Base-by-base conservation (phyloP, 129 eudicot genomes). In the Lactuca sativa region DNA sequence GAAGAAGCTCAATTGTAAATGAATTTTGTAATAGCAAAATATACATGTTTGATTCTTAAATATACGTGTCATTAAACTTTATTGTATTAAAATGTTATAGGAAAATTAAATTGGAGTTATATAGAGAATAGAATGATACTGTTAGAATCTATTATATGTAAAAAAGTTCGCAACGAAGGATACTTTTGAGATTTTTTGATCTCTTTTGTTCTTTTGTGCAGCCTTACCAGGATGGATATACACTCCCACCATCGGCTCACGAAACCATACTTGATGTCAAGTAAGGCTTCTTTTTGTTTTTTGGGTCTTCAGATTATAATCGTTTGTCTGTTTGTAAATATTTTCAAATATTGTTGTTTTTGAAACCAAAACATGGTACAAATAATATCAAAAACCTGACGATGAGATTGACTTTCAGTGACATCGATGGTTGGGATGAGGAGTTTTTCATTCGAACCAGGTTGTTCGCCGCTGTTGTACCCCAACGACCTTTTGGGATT, bases 161-260 rank as follows among this genome's bases (percentile, higher is more conserved):
- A 40, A n/a, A n/a, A n/a, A n/a, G n/a, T n/a, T n/a, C n/a, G n/a
- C n/a, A n/a, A n/a, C n/a, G n/a, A n/a, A n/a, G n/a, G n/a, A n/a
- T n/a, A n/a, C n/a, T n/a, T n/a, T n/a, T n/a, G n/a, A n/a, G 36
- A 4, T 58, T 58, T 31, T 58, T 11, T 12, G 15, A 48, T 48
- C 54, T 48, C 54, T 9, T 3, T 38, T 16, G 37, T 38, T 62
- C 30, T 36, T 16, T 34, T 2, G 34, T 54, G 73, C 74, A 69
- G 74, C 74, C 64, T 16, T 69, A 69, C 62, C 12, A 11, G 51
- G 74, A 21, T 18, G 74, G 74, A 11, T 69, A 69, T 10, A 56
- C 51, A 11, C 31, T 69, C 17, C 2, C 53, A 17, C 37, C 32
- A 36, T 41, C 66, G 30, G 66, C 36, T 61, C 48, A 17, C 0